Conservation (phyloP, 441 rosid species). For the Bocquillonia castaneifolia region DNA sequence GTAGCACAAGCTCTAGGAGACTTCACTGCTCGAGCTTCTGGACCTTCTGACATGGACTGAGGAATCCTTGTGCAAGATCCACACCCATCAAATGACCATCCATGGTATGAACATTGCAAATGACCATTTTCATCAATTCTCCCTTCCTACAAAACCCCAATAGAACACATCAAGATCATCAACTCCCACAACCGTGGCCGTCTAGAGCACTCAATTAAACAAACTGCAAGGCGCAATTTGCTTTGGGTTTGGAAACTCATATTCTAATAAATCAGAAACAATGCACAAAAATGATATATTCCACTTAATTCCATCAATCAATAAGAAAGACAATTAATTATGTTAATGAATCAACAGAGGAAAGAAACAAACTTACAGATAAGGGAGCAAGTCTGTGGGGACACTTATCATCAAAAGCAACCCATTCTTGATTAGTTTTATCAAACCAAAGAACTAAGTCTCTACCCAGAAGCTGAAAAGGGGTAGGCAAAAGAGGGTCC, state of each 20-base stretch:
- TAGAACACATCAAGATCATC: slow-evolving; percentile 12
- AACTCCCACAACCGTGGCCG: no score
- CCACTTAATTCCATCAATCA: neutral
- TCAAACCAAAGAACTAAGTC: slow-evolving; percentile 86
- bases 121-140: slow-evolving; percentile 84
- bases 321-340: neutral
- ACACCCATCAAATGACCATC: slow-evolving; percentile 87
- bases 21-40: slow-evolving; percentile 78
- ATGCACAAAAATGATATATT: neutral
- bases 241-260: neutral
- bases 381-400: slow-evolving; percentile 88
- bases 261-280: neutral
- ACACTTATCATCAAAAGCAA: slow-evolving; percentile 78
- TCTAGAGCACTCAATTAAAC: neutral
- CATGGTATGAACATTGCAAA: slow-evolving; percentile 91
- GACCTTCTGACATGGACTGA: slow-evolving; percentile 75
- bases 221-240: neutral
- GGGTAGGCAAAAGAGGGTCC: slow-evolving; percentile 60
- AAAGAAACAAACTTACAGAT: slow-evolving; percentile 46
- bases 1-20: slow-evolving; percentile 77
- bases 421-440: slow-evolving; percentile 50
- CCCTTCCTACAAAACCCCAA: slow-evolving; percentile 59
- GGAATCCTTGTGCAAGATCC: slow-evolving; percentile 87
- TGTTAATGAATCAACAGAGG: neutral
- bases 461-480: slow-evolving; percentile 79